Evolutionary conservation across 345 rosid species (phyloP).

Genomic region (Crucihimalaya himalaica): DNA sequence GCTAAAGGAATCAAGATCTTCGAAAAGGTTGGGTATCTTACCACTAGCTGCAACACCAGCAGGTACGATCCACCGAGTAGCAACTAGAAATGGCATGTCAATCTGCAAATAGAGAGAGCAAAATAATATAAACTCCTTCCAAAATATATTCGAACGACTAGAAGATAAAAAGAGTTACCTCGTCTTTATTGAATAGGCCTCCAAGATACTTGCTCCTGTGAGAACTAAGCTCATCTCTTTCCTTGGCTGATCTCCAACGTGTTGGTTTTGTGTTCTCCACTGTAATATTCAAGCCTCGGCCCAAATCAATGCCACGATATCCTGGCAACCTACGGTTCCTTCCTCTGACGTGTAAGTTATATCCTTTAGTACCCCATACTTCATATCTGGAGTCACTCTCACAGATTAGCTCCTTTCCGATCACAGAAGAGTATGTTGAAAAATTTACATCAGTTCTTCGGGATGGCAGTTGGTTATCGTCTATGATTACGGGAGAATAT

Average conservation of each 20-base stretch:
- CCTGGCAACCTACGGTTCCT: slow-evolving; percentile 75
- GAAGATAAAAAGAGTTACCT: slow-evolving; percentile 47
- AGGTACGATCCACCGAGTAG: slow-evolving; percentile 81
- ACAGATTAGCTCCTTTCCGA: slow-evolving; percentile 77
- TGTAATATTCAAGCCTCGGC: slow-evolving; percentile 58
- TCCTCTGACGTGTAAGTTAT: slow-evolving; percentile 67
- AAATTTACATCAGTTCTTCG: slow-evolving; percentile 91
- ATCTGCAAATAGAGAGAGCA: slow-evolving; percentile 48
- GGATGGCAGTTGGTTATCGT: slow-evolving; percentile 74
- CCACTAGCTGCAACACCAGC: slow-evolving; percentile 67
- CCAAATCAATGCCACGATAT: slow-evolving; percentile 60
- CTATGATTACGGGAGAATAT: slow-evolving; percentile 52
- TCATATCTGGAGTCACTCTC: slow-evolving; percentile 82
- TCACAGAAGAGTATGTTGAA: slow-evolving; percentile 74
- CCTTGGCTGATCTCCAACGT: slow-evolving; percentile 43
- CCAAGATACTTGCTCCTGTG: slow-evolving; percentile 54
- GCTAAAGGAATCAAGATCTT: background rate
- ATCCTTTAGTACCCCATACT: slow-evolving; percentile 94
- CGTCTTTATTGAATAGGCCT: slow-evolving; percentile 59
- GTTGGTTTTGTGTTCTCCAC: slow-evolving; percentile 41
- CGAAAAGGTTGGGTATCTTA: slow-evolving; percentile 36
- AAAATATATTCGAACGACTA: background rate
- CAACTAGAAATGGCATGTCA: slow-evolving; percentile 68
- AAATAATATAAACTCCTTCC: background rate
- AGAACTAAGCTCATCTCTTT: slow-evolving; percentile 42